Evolutionary conservation across 2,329 filamentous ascomycete genomes (phyloP), one percentile per base, ranked within the genome.

Genomic region (Mollisia scopiformis): DNA sequence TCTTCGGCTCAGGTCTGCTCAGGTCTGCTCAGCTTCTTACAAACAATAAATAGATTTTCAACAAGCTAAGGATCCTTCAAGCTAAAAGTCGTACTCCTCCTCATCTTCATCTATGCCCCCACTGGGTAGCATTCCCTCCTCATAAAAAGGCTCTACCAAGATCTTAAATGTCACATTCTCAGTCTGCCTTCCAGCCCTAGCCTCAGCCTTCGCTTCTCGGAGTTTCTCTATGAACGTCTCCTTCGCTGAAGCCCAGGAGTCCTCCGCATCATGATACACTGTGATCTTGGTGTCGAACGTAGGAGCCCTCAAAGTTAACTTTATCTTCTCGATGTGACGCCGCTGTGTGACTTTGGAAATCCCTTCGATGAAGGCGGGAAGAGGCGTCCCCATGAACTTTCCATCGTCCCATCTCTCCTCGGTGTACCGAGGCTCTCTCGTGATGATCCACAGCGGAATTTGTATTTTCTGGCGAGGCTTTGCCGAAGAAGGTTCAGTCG

Each of bases 71-170:
- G n/a, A n/a, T n/a, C n/a, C n/a, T n/a, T n/a, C n/a, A n/a, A n/a
- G n/a, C n/a, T n/a, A n/a, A n/a, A n/a, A n/a, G n/a, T n/a, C n/a
- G n/a, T n/a, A n/a, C n/a, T 37, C 33, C 39, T 54, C 59, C 7
- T 60, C 64, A 19, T 59, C 59, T 4, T 59, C 59, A 25, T 39
- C 51, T n/a, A n/a, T n/a, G 19, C 23, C 23, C 10, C 30, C 49
- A 6, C 35, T 51, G 27, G 10, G 35, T 10, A 23, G 19, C 2
- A 28, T 4, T 16, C 19, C 46, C 27, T 59, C 46, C 51, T 61
- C 58, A 56, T 60, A 66, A 52, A 61, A 54, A 14, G 61, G 65
- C 51, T 66, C 65, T 1, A 66, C 39, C 47, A 65, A 55, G 30
- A 65, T 65, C 30, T 58, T 63, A 39, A 43, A 58, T 8, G 19